These are phyloP conservation scores for Trifolium pratense DNA, from an alignment of 306 rosid genomes.

Conservation along the genomic window DNA sequence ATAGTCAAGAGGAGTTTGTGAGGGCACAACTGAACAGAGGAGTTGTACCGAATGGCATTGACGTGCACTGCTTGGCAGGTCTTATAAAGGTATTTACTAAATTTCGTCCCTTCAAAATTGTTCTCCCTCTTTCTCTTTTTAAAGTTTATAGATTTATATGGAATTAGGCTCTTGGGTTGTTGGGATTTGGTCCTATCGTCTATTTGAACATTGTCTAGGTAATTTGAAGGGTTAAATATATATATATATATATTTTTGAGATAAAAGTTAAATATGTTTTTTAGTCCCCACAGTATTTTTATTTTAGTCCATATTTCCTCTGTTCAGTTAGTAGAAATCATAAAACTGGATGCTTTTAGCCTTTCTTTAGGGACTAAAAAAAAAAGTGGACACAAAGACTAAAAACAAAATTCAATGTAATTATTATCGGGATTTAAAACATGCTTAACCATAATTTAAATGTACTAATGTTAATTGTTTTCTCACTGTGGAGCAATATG, in stretches of 20 bases:
- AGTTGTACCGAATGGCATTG: slow-evolving; percentile 74
- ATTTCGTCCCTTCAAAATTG: slow-evolving; percentile 2
- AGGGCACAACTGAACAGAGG: slow-evolving; percentile 91
- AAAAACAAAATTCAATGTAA: not conserved
- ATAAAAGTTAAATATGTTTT: not conserved
- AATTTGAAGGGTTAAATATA: slow-evolving; percentile 4
- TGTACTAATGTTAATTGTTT: slow-evolving; percentile 29
- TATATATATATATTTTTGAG: too few species aligned
- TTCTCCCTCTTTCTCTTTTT: not conserved
- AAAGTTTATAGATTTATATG: slow-evolving; percentile 20
- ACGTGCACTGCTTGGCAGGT: slow-evolving; percentile 93
- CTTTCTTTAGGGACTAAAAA: not conserved
- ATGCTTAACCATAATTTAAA: not conserved
- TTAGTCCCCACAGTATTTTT: not conserved
- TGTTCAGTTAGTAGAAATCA: not conserved
- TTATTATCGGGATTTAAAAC: not conserved
- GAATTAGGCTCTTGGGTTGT: slow-evolving; percentile 21
- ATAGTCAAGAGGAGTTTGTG: slow-evolving; percentile 91
- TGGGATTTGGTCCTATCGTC: slow-evolving; percentile 24
- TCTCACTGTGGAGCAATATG: slow-evolving; percentile 18
- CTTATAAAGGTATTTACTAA: slow-evolving; percentile 76
- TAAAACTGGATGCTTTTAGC: not conserved
- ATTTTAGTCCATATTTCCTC: not conserved
- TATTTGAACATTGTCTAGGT: slow-evolving; percentile 31
- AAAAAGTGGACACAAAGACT: not conserved